Evolutionary conservation across 2,329 filamentous ascomycete genomes (phyloP).

Genomic region (Aureobasidium leucospermi): DNA sequence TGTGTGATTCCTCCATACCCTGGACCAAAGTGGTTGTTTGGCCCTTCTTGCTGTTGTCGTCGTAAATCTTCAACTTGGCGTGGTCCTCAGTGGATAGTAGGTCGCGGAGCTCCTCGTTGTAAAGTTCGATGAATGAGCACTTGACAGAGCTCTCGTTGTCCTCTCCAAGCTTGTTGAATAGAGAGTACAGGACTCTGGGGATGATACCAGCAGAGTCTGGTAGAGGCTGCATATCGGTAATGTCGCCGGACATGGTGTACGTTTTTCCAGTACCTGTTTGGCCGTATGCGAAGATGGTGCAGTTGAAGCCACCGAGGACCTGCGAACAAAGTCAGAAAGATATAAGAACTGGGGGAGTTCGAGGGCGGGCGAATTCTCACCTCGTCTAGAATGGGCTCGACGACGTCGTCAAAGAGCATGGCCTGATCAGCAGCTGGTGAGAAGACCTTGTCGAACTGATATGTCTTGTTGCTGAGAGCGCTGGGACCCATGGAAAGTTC

Average conservation of each 20-base stretch:
- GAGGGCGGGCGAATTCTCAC: slow-evolving; percentile 41
- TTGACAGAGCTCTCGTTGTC: slow-evolving; percentile 85
- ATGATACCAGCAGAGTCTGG: slow-evolving; percentile 94
- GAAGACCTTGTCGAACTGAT: slow-evolving; percentile 95
- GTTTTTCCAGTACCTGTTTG: slow-evolving; percentile 98
- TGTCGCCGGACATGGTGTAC: slow-evolving; percentile 98
- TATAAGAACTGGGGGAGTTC: background rate
- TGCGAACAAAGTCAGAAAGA: slow-evolving; percentile 30
- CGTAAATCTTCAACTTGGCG: slow-evolving; percentile 88
- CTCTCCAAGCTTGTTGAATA: slow-evolving; percentile 77
- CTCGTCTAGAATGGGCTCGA: slow-evolving; percentile 87
- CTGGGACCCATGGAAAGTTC: slow-evolving; percentile 88
- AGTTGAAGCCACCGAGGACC: slow-evolving; percentile 94
- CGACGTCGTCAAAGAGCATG: slow-evolving; percentile 93
- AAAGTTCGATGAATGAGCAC: slow-evolving; percentile 96
- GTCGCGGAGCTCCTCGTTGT: slow-evolving; percentile 95
- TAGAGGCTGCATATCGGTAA: slow-evolving; percentile 81
- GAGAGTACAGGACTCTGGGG: slow-evolving; percentile 75
- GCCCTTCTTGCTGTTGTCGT: slow-evolving; percentile 82
- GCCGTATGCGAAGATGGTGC: slow-evolving; percentile 97
- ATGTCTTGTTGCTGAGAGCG: slow-evolving; percentile 90
- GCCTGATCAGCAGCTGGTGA: slow-evolving; percentile 88
- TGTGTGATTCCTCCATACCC: slow-evolving; percentile 95
- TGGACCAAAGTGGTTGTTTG: slow-evolving; percentile 81
- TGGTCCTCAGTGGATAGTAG: slow-evolving; percentile 74